Base-by-base conservation (phyloP, 2,329 filamentous ascomycete genomes). In the Aspergillus fumigatiaffinis region DNA sequence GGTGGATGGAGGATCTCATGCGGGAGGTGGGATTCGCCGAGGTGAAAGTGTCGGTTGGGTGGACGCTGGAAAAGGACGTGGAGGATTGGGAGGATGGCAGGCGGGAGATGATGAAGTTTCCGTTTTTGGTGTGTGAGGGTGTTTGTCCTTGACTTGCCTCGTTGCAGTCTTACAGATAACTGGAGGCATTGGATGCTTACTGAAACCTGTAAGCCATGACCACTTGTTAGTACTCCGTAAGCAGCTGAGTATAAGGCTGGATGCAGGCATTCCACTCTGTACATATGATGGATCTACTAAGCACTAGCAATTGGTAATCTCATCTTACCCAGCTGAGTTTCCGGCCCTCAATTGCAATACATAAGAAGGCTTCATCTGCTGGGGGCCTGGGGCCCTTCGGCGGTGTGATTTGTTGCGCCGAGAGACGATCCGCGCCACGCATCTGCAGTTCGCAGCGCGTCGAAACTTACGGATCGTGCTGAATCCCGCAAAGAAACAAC, bases 41-140 rank as follows among this genome's bases (percentile, higher is more conserved):
- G 53, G 79, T 82, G 0, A 67, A 66, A 8, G 77, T 84, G 1
- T 71, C 77, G 57, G 69, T 73, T 12, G 81, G 76, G 0, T 85
- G 80, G 74, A 73, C 74, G 35, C 68, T 83, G 73, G 66, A 70
- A 4, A 85, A 85, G 67, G 63, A 71, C 46, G 79, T 84, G 0
- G 81, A 83, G 66, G 74, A 68, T 25, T 76, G 80, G 52, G 74
- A 78, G 60, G 76, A 77, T 59, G 70, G 73, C 38, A 60, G 60
- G 23, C 68, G 69, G 23, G 70, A 72, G 59, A 70, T 73, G 3
- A 71, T 73, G 66, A 68, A 68, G 10, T 78, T 79, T 55, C 76
- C 77, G 1, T 79, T 79, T 57, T 60, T 79, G 60, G 62, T 79
- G 32, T 76, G 73, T 59, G 67, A 72, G 58, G 77, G 75, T 5